Evolutionary conservation across 2,329 filamentous ascomycete genomes (phyloP).

Genomic region (Alternaria sp.): DNA sequence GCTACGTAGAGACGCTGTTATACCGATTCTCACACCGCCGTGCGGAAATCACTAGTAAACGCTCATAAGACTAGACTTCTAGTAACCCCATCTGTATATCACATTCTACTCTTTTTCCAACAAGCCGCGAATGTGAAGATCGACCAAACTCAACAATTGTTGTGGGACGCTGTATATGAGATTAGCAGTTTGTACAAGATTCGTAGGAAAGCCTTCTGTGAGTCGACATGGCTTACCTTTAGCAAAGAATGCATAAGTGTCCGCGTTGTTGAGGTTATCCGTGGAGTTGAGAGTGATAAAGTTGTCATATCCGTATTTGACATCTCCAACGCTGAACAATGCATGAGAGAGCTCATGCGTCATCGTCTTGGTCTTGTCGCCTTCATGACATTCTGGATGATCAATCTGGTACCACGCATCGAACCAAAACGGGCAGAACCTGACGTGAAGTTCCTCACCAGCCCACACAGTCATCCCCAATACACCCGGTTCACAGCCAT

Average conservation of each 20-base stretch:
- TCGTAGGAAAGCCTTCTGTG: fast-evolving
- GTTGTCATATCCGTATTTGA: not conserved
- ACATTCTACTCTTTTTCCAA: not conserved
- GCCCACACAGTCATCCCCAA: not conserved
- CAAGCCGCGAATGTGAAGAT: not conserved
- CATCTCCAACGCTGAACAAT: not conserved
- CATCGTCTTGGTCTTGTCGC: not conserved
- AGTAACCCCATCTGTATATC: not conserved
- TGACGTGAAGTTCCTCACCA: not conserved
- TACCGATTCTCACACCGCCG: not conserved
- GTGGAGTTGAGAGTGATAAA: not conserved
- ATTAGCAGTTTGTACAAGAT: fast-evolving
- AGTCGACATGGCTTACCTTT: not conserved
- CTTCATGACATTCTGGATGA: not conserved
- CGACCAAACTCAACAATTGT: not conserved
- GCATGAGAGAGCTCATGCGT: not conserved
- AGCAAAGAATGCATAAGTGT: not conserved
- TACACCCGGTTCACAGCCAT: not conserved
- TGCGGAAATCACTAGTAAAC: not conserved
- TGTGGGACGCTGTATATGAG: not conserved
- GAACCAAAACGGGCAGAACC: not conserved
- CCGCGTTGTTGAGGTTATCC: not conserved
- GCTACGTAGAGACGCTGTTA: not conserved
- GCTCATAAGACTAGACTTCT: not conserved
- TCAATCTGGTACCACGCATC: not conserved